Percentiles rank a stretch among this genome's conserved stretches.
phyloP scores from a whole-genome alignment of 345 rosid genomes.

The Zanthoxylum bungeanum region DNA sequence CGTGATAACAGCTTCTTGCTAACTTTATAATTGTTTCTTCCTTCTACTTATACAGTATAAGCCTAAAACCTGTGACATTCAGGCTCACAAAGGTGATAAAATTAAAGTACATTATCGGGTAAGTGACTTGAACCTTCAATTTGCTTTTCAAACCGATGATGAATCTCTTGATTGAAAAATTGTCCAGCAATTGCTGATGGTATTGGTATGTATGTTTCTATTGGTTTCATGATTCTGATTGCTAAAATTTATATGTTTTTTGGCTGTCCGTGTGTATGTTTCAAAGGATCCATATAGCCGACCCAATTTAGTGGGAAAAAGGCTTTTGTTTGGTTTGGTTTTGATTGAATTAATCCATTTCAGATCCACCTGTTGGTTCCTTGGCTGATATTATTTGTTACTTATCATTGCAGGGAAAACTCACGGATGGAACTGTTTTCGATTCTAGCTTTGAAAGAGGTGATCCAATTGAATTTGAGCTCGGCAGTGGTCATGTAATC shows the following conservation, averaged over 20 bases:
- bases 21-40: background rate
- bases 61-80: slow-evolving; percentile 71
- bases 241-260: background rate
- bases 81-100: slow-evolving; percentile 92
- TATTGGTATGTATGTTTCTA: background rate
- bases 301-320: too few relatives aligned
- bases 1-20: background rate
- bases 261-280: background rate
- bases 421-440: slow-evolving; percentile 90
- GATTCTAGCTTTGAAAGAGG: slow-evolving; percentile 98
- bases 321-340: background rate
- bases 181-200: background rate
- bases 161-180: background rate
- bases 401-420: slow-evolving; percentile 59
- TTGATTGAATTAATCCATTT: background rate
- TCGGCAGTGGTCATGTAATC: slow-evolving; percentile 93
- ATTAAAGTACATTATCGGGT: slow-evolving; percentile 91
- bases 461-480: slow-evolving; percentile 94
- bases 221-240: background rate
- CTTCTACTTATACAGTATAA: slow-evolving; percentile 41
- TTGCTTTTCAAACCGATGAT: background rate
- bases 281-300: too few relatives aligned
- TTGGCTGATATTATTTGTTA: background rate
- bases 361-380: background rate
- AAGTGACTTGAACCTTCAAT: slow-evolving; percentile 24